Percentiles rank a stretch among this genome's conserved stretches.
Evolutionary conservation across 208 protist genomes (phyloP).

Genomic region (Plasmodiophora brassicae): DNA sequence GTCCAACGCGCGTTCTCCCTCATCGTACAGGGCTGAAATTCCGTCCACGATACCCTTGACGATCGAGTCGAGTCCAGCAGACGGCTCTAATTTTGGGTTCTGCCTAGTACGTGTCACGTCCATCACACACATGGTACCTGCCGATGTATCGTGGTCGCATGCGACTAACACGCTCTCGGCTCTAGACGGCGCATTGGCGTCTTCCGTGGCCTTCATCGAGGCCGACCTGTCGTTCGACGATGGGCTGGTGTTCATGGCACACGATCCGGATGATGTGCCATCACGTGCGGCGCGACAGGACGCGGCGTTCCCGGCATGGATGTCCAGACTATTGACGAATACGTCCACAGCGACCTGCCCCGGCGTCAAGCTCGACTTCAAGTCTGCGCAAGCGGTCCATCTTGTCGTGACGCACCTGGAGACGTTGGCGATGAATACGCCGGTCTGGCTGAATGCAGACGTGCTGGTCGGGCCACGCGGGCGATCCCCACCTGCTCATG

Average conservation of each 20-base stretch:
- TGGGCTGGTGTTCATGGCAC: background rate
- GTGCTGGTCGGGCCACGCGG: background rate
- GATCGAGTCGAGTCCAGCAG: no score
- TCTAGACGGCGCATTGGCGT: background rate
- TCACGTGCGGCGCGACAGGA: background rate
- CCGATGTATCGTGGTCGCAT: background rate
- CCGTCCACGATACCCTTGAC: background rate
- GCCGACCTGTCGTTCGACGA: background rate
- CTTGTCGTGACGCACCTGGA: background rate
- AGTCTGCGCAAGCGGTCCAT: background rate
- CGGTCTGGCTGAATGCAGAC: background rate
- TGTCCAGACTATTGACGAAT: background rate
- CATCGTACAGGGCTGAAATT: background rate
- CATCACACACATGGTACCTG: background rate
- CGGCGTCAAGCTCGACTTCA: background rate
- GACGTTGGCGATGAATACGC: background rate
- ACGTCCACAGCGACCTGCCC: background rate
- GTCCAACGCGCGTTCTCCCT: background rate
- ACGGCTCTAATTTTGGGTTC: no score
- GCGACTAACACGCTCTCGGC: background rate
- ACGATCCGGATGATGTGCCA: background rate
- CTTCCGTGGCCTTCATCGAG: background rate
- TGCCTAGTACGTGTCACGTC: no score
- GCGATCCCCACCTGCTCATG: background rate
- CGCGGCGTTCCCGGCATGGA: background rate